These are phyloP conservation scores for Byssoonygena ceratinophila DNA, from an alignment of 2,329 filamentous ascomycete species.

Conservation along the genomic window DNA sequence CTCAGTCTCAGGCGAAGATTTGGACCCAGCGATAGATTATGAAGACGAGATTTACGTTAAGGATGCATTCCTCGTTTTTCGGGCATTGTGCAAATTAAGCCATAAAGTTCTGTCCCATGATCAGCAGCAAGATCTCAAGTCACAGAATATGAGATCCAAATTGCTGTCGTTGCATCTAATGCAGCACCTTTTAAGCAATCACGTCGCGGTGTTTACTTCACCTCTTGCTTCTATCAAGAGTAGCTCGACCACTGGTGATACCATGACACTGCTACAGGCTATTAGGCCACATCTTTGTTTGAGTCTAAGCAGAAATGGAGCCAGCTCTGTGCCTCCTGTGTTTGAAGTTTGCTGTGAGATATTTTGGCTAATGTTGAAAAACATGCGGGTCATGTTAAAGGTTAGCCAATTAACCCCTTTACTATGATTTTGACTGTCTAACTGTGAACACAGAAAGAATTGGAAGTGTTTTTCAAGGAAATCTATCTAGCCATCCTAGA, in stretches of 20 bases:
- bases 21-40: slow-evolving; percentile 40
- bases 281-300: slow-evolving; percentile 95
- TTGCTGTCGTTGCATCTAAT: slow-evolving; percentile 90
- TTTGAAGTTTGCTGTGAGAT: slow-evolving; percentile 96
- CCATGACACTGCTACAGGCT: slow-evolving; percentile 83
- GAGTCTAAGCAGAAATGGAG: slow-evolving; percentile 86
- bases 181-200: slow-evolving; percentile 88
- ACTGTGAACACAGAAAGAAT: slow-evolving; percentile 59
- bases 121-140: slow-evolving; percentile 82
- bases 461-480: slow-evolving; percentile 95
- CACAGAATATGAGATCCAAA: slow-evolving; percentile 95
- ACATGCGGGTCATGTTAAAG: slow-evolving; percentile 89
- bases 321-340: slow-evolving; percentile 80
- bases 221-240: slow-evolving; percentile 86
- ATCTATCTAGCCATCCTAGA: slow-evolving; percentile 90
- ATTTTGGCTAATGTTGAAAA: slow-evolving; percentile 94
- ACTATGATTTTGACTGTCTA: slow-evolving; percentile 13
- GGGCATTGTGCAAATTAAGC: slow-evolving; percentile 93
- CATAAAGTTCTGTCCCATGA: slow-evolving; percentile 84
- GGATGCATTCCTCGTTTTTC: slow-evolving; percentile 92
- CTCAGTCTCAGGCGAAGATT: slow-evolving; percentile 32
- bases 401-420: slow-evolving; percentile 36
- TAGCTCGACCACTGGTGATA: slow-evolving; percentile 70
- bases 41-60: slow-evolving; percentile 96
- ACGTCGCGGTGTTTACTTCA: slow-evolving; percentile 81